Conservation (phyloP, 208 protist species). For the Phytomonas sp. region DNA sequence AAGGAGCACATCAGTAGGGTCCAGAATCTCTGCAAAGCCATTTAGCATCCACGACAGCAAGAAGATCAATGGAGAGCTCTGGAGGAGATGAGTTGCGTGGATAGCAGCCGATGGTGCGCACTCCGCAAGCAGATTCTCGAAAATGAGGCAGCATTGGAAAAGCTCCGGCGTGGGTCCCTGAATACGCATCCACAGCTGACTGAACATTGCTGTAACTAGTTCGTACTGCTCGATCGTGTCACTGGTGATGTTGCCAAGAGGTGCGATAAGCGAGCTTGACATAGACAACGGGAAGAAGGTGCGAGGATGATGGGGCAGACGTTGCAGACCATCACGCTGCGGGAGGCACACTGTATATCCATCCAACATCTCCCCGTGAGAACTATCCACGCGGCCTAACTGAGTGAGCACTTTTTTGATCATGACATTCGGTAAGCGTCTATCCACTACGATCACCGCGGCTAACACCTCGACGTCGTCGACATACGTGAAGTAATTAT, state of each 20-base stretch:
- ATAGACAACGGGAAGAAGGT: slow-evolving; percentile 51
- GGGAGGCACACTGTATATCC: not conserved
- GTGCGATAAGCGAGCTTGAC: slow-evolving; percentile 51
- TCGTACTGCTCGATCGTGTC: slow-evolving; percentile 83
- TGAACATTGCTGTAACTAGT: slow-evolving; percentile 50
- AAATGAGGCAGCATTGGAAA: slow-evolving; percentile 70
- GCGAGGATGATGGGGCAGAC: slow-evolving; percentile 11
- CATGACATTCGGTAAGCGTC: slow-evolving; percentile 42
- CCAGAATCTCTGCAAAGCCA: slow-evolving; percentile 69
- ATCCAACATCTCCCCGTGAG: not conserved
- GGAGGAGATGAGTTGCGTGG: slow-evolving; percentile 50
- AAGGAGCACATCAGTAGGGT: slow-evolving; percentile 56
- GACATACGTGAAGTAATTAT: slow-evolving; percentile 79
- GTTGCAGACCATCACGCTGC: not conserved
- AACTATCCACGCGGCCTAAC: slow-evolving; percentile 29
- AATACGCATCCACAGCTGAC: slow-evolving; percentile 71
- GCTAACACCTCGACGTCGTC: slow-evolving; percentile 60
- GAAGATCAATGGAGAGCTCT: slow-evolving; percentile 50
- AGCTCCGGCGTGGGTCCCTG: slow-evolving; percentile 84
- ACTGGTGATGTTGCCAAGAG: slow-evolving; percentile 72
- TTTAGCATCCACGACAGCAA: slow-evolving; percentile 73
- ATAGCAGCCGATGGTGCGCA: slow-evolving; percentile 55
- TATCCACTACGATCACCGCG: slow-evolving; percentile 57
- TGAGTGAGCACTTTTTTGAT: slow-evolving; percentile 44
- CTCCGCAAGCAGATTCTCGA: slow-evolving; percentile 54